These are phyloP conservation scores for Diaporthe citri DNA, from an alignment of 2,329 filamentous ascomycete species.

Conservation along the genomic window DNA sequence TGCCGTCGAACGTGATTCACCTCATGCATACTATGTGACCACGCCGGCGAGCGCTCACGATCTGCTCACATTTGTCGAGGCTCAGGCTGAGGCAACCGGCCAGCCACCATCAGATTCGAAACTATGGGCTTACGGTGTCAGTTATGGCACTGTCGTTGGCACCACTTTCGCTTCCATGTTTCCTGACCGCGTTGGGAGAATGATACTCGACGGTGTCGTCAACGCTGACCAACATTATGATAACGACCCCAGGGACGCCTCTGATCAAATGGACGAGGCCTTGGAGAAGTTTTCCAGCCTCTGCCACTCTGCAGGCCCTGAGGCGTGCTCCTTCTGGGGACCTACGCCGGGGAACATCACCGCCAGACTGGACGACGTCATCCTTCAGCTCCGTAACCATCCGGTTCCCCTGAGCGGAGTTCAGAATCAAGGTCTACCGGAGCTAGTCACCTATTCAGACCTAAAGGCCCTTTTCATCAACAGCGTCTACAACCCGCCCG, in stretches of 20 bases:
- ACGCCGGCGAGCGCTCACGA: not conserved
- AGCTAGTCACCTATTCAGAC: constrained; percentile 4
- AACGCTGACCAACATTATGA: not conserved
- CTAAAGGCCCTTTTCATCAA: not conserved
- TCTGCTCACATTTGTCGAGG: not conserved
- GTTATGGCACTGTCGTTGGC: not conserved
- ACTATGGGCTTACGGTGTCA: not conserved
- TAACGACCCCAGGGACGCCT: not conserved
- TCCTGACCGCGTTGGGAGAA: not conserved
- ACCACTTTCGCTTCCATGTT: not conserved
- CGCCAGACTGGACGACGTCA: not conserved
- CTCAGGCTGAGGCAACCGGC: not conserved
- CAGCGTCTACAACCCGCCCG: not conserved
- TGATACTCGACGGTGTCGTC: not conserved
- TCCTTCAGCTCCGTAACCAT: not conserved
- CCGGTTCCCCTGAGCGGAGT: not conserved
- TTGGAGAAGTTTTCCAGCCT: not conserved
- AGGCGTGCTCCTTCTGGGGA: constrained; percentile 2
- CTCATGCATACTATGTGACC: not conserved
- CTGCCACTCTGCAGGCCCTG: not conserved
- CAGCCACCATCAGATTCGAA: not conserved
- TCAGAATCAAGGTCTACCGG: not conserved
- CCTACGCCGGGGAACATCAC: not conserved
- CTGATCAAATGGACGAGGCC: not conserved
- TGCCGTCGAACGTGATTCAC: not conserved